Percentiles rank a stretch among this genome's conserved stretches.
phyloP scores from a whole-genome alignment of 164 flowering plant genomes.

The Amborella trichopoda region DNA sequence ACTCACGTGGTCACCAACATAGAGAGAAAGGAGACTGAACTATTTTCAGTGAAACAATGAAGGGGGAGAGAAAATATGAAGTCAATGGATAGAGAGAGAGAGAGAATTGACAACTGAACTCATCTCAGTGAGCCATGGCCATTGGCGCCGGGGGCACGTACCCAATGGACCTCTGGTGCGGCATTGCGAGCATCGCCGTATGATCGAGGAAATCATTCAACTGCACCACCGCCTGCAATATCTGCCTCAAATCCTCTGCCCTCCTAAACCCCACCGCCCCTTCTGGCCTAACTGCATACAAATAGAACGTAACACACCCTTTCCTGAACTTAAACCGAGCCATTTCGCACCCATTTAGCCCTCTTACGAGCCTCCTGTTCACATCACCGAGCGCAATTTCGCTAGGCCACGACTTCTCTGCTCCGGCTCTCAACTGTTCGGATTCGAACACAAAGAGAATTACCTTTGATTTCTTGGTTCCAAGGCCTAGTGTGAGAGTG shows the following conservation, averaged over 20 bases:
- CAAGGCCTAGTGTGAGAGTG: conserved; percentile 87
- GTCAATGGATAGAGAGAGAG: not conserved
- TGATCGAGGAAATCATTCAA: conserved; percentile 92
- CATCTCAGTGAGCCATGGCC: conserved; percentile 43
- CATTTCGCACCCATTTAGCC: conserved; percentile 56
- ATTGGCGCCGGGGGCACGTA: conserved; percentile 21
- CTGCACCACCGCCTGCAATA: conserved; percentile 60
- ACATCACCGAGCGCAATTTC: conserved; percentile 89
- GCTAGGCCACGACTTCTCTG: conserved; percentile 65
- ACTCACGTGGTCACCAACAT: no score
- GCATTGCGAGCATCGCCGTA: conserved; percentile 92
- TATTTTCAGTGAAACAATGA: not conserved
- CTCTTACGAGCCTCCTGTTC: conserved; percentile 55
- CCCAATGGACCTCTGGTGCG: conserved; percentile 45
- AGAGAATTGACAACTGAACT: no score
- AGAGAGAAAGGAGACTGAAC: no score
- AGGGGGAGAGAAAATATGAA: not conserved
- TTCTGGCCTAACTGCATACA: conserved; percentile 50
- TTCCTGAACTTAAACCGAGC: conserved; percentile 89
- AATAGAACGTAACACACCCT: conserved; percentile 86
- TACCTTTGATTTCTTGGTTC: conserved; percentile 88
- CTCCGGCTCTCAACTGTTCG: conserved; percentile 30
- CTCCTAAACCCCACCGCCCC: conserved; percentile 46
- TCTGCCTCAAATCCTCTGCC: conserved; percentile 54
- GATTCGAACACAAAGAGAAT: conserved; percentile 75